Conservation (phyloP, 805 yeast species). For the Candida orba region DNA sequence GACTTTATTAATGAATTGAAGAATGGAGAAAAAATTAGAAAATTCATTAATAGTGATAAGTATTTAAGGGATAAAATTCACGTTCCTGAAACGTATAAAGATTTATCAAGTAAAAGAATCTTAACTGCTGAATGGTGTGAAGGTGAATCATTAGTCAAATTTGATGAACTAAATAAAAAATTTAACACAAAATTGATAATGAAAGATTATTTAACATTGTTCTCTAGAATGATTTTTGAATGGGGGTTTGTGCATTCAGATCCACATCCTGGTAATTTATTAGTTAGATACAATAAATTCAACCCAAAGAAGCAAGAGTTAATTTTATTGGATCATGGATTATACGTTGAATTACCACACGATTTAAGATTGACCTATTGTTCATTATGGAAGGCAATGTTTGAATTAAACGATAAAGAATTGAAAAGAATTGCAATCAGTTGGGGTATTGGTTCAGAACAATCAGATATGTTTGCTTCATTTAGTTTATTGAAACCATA, state of each 20-base stretch:
- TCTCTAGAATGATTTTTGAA: slow-evolving; percentile 49
- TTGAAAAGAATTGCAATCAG: slow-evolving; percentile 39
- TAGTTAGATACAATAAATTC: slow-evolving; percentile 36
- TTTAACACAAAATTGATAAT: slow-evolving; percentile 34
- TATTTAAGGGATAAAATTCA: slow-evolving; percentile 37
- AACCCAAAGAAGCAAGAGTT: slow-evolving; percentile 37
- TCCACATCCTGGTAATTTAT: slow-evolving; percentile 76
- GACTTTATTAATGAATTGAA: slow-evolving; percentile 50
- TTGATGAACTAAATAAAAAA: slow-evolving; percentile 32
- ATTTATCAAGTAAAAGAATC: slow-evolving; percentile 42
- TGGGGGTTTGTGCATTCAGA: slow-evolving; percentile 65
- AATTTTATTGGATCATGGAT: slow-evolving; percentile 70
- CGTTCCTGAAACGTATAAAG: slow-evolving; percentile 46
- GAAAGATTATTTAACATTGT: slow-evolving; percentile 41
- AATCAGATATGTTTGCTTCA: slow-evolving; percentile 52
- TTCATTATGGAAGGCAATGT: slow-evolving; percentile 54
- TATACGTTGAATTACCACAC: slow-evolving; percentile 49
- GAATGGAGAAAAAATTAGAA: slow-evolving; percentile 40
- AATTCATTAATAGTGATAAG: slow-evolving; percentile 35
- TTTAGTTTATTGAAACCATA: slow-evolving; percentile 45
- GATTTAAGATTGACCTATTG: slow-evolving; percentile 50
- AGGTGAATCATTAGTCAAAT: slow-evolving; percentile 51
- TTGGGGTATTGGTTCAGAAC: slow-evolving; percentile 66
- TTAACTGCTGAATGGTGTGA: slow-evolving; percentile 72
- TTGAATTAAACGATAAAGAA: slow-evolving; percentile 42